Evolutionary conservation across 1,284 basidiomycete genomes (phyloP).

Genomic region (Pascua sp.): DNA sequence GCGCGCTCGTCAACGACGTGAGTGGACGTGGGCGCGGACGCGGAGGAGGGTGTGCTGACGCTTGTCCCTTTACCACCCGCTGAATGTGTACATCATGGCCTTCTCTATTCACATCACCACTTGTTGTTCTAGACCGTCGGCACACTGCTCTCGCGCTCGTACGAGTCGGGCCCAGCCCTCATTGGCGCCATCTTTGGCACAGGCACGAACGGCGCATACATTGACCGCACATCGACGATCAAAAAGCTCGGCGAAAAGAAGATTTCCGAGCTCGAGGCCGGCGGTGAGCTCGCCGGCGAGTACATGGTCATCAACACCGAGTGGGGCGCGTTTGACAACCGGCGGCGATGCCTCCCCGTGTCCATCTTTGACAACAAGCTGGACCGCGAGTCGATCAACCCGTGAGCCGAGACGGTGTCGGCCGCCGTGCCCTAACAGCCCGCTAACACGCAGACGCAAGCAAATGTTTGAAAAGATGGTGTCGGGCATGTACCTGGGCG

Average conservation of each 20-base stretch:
- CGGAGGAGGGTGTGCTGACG: background rate
- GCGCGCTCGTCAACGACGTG: constrained; percentile 94
- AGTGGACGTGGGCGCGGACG: constrained; percentile 38
- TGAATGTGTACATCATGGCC: background rate
- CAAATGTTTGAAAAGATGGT: constrained; percentile 99
- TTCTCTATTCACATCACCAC: background rate
- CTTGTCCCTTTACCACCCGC: background rate
- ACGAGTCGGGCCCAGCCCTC: constrained; percentile 81
- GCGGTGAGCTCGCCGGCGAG: constrained; percentile 54
- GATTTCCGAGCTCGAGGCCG: constrained; percentile 54
- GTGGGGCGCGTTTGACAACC: constrained; percentile 94
- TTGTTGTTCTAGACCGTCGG: constrained; percentile 71
- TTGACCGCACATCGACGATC: constrained; percentile 81
- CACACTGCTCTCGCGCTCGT: constrained; percentile 85
- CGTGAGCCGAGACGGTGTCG: constrained; percentile 45
- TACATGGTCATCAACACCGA: constrained; percentile 96
- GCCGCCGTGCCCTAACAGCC: too few relatives aligned
- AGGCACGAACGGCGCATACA: constrained; percentile 95
- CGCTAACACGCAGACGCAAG: constrained; percentile 54
- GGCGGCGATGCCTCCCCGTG: constrained; percentile 76
- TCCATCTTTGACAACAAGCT: constrained; percentile 92
- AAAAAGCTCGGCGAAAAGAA: constrained; percentile 68
- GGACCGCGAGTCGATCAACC: constrained; percentile 91
- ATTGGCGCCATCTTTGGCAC: constrained; percentile 93
- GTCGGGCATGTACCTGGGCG: constrained; percentile 98